These are phyloP conservation scores for Rhodamnia argentea DNA, from an alignment of 345 rosid species.

Conservation along the genomic window DNA sequence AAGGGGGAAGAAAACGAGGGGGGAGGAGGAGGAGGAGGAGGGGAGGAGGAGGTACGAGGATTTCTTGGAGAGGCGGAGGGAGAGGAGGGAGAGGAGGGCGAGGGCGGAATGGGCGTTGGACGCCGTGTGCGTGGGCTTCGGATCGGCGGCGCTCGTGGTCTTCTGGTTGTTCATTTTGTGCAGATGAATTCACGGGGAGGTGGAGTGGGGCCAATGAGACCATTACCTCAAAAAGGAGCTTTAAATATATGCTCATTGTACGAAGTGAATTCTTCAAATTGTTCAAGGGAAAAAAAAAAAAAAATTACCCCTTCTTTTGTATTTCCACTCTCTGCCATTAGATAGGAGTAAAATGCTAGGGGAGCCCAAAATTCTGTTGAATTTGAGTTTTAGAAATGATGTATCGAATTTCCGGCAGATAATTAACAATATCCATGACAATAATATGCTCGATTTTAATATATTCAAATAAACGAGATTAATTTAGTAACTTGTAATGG, in stretches of 20 bases:
- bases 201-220: not conserved
- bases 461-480: not conserved
- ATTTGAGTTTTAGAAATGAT: not conserved
- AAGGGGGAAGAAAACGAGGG: conserved; percentile 23
- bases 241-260: not conserved
- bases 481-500: not conserved
- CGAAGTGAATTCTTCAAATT: not conserved
- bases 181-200: not conserved
- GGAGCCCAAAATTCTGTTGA: not conserved
- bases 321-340: not conserved
- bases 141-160: conserved; percentile 23
- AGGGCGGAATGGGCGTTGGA: conserved; percentile 50
- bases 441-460: not conserved
- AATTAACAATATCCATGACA: not conserved
- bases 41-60: conserved; percentile 28
- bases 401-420: not conserved
- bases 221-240: not conserved
- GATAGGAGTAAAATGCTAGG: not conserved
- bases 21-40: conserved; percentile 12
- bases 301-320: not conserved
- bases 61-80: conserved; percentile 32
- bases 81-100: conserved; percentile 36
- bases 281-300: not conserved
- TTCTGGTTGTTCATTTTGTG: conserved; percentile 16
- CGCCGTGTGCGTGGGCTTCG: conserved; percentile 32